These are phyloP conservation scores for Wilhelminamyces savonicus DNA, from an alignment of 805 yeast genomes.

Conservation along the genomic window DNA sequence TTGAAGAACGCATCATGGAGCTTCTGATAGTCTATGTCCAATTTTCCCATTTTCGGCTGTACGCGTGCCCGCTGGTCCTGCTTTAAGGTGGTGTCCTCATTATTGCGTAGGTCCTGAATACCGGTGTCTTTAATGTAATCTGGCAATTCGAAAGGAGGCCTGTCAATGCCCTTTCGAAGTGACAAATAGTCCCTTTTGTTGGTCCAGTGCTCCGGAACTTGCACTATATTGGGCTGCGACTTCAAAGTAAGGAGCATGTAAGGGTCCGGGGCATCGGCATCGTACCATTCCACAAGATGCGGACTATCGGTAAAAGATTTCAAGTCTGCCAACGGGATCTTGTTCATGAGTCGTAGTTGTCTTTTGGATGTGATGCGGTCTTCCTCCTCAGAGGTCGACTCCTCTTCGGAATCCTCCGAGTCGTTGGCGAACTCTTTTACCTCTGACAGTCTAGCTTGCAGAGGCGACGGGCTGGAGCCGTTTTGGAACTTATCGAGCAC, in stretches of 20 bases:
- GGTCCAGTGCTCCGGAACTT: constrained; percentile 84
- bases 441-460: too few relatives aligned
- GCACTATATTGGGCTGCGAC: constrained; percentile 56
- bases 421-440: constrained; percentile 24
- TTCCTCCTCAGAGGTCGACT: constrained; percentile 5
- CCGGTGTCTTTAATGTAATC: constrained; percentile 76
- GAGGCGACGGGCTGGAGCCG: constrained; percentile 12
- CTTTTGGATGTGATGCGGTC: constrained; percentile 31
- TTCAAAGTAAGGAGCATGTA: constrained; percentile 58
- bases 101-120: constrained; percentile 77
- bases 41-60: constrained; percentile 80
- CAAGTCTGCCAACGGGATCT: constrained; percentile 60
- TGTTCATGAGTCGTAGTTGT: constrained; percentile 45
- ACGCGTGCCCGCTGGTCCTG: constrained; percentile 77
- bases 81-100: constrained; percentile 55
- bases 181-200: constrained; percentile 68
- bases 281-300: constrained; percentile 78
- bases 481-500: constrained; percentile 13
- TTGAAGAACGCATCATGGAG: constrained; percentile 84
- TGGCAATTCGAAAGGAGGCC: constrained; percentile 72
- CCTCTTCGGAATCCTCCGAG: constrained; percentile 14
- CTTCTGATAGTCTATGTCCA: constrained; percentile 81
- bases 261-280: constrained; percentile 82
- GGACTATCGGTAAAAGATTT: constrained; percentile 61
- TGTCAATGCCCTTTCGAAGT: constrained; percentile 58